Evolutionary conservation across 495 filamentous ascomycete genomes (phyloP), one percentile per base, ranked within the genome.

Genomic region (Penicillium soppii): DNA sequence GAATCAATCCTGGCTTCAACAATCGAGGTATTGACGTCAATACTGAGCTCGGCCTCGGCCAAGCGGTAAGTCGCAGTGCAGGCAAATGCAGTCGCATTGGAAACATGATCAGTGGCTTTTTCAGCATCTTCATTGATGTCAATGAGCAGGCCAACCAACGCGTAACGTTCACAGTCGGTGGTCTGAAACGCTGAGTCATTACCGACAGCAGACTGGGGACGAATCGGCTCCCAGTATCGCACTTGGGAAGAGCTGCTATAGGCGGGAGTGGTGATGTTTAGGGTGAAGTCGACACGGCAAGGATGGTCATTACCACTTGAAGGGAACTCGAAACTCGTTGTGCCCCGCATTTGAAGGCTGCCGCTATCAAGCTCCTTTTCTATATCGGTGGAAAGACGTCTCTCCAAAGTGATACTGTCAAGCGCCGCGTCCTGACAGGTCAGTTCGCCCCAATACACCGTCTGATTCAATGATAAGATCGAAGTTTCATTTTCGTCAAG

Each of bases 371-470:
- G 3, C 6, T 10, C 13, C 37, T 2, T 23, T 40, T 12, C 8
- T n/a, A 15, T 7, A 35, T 15, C 16, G 2, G 32, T 35, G 3
- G 32, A 35, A 13, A n/a, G n/a, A n/a, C n/a, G n/a, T n/a, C n/a
- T 35, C 16, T 38, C 25, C 8, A 1, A 23, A 38, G 10, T 15
- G 12, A 52, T 17, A 1, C 39, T 16, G 4, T 5, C 15, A 4
- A 55, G 22, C 7, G 30, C 13, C 2, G 19, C 8, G 13, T 54
- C 23, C 15, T 22, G 23, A 13, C 64, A 67, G 1, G 9, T 51
- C n/a, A 58, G 10, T 10, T 65, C 47, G 2, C 61, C 27, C 64
- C 64, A 67, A 22, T 65, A 65, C 0, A 62, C 47, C 1, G 50
- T 37, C 39, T 67, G 58, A 21, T 56, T 58, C 10, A 67, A n/a